These are phyloP conservation scores for Wickerhamomyces xylosicus DNA, from an alignment of 805 yeast genomes.

Conservation along the genomic window DNA sequence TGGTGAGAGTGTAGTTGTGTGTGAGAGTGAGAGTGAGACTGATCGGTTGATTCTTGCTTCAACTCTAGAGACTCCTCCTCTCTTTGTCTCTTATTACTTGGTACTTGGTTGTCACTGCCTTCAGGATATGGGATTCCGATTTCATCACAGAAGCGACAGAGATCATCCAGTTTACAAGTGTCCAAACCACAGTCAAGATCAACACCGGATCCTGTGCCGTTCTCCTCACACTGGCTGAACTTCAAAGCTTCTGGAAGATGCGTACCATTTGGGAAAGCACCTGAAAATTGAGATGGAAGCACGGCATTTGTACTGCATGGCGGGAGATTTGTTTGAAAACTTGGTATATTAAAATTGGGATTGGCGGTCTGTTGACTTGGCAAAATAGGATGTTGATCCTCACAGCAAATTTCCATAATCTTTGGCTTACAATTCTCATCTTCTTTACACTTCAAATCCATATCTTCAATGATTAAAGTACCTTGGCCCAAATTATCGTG, in stretches of 20 bases:
- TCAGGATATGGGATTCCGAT: constrained; percentile 1
- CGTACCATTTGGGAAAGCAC: constrained; percentile 9
- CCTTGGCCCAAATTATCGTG: constrained; percentile 17
- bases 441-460: constrained; percentile 12
- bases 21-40: constrained; percentile 4
- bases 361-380: neutral
- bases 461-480: constrained; percentile 10
- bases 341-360: neutral
- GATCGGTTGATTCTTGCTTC: constrained; percentile 4
- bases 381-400: constrained; percentile 19
- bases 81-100: constrained; percentile 1
- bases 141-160: constrained; percentile 22
- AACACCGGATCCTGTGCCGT: constrained; percentile 9
- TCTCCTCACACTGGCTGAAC: neutral
- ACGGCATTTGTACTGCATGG: neutral
- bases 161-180: constrained; percentile 23
- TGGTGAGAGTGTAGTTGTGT: constrained; percentile 9
- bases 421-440: constrained; percentile 26
- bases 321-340: neutral
- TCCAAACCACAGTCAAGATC: constrained; percentile 21
- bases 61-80: no score
- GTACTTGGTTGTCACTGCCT: no score
- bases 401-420: constrained; percentile 32
- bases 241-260: no score
- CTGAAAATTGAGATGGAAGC: constrained; percentile 2